Percentiles rank a stretch among this genome's conserved stretches.
These are phyloP conservation scores for Penicillium lividum DNA, from an alignment of 495 filamentous ascomycete genomes.

Conservation along the genomic window DNA sequence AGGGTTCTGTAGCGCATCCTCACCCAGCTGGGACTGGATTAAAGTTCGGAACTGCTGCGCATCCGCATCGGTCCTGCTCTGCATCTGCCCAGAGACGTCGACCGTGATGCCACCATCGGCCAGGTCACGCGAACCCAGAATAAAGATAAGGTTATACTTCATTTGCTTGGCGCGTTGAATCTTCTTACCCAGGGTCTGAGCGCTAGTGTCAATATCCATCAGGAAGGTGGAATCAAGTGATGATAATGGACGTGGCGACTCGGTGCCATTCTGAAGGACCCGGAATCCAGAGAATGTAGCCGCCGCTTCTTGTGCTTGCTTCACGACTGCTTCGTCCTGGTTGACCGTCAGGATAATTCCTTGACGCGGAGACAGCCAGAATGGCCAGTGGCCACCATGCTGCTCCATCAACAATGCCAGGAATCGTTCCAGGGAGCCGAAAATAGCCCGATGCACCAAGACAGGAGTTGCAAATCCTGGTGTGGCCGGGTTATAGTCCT, in stretches of 20 bases:
- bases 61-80: conserved; percentile 38
- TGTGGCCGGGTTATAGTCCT: conserved; percentile 69
- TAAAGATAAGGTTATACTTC: conserved; percentile 73
- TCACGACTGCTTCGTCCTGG: conserved; percentile 58
- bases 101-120: conserved; percentile 45
- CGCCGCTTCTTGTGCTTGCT: conserved; percentile 53
- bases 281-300: conserved; percentile 39
- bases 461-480: conserved; percentile 73
- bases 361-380: conserved; percentile 88
- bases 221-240: conserved; percentile 54
- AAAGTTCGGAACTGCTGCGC: conserved; percentile 33
- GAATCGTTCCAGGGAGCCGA: conserved; percentile 84
- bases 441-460: conserved; percentile 83
- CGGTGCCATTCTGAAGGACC: conserved; percentile 24
- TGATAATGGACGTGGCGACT: conserved; percentile 35
- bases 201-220: conserved; percentile 71
- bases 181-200: conserved; percentile 65
- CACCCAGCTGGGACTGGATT: conserved; percentile 32
- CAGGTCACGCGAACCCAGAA: conserved; percentile 64
- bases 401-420: conserved; percentile 87
- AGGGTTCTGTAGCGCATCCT: conserved; percentile 36
- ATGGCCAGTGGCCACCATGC: conserved; percentile 79
- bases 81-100: conserved; percentile 49
- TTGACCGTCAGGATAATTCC: conserved; percentile 77
- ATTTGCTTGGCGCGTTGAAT: conserved; percentile 68